A percentile compares a stretch with the other conserved stretches of the same genome.
Evolutionary conservation across 305 asterid genomes (phyloP).

Genomic region (Solanum chacoense): DNA sequence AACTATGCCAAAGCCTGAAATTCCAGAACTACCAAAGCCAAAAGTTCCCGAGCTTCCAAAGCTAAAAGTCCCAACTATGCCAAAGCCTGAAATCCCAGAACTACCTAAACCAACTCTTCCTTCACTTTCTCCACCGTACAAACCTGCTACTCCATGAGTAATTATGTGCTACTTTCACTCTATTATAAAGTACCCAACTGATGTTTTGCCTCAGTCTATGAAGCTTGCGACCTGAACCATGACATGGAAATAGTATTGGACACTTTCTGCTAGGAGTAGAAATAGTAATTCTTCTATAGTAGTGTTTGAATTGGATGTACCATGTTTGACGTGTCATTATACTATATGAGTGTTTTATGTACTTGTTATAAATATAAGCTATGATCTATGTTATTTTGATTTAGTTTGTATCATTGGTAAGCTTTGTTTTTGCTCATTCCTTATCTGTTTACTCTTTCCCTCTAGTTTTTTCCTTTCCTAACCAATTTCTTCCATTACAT

Average conservation of each 20-base stretch:
- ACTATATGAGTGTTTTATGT: not conserved
- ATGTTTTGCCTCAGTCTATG: not conserved
- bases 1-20: not conserved
- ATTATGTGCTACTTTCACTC: not conserved
- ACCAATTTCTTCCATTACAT: not conserved
- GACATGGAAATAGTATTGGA: not conserved
- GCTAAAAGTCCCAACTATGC: not conserved
- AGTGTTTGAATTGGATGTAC: not conserved
- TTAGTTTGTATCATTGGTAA: not conserved
- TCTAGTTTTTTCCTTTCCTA: not conserved
- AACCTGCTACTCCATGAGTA: not conserved
- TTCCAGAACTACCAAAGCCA: slow-evolving; percentile 2
- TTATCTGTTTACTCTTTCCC: not conserved
- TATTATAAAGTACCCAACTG: not conserved
- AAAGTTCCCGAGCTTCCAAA: not conserved
- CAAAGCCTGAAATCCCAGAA: not conserved
- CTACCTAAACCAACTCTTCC: slow-evolving; percentile 11
- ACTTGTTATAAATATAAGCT: not conserved
- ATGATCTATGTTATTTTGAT: not conserved
- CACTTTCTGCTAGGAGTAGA: not conserved
- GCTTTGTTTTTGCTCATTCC: not conserved
- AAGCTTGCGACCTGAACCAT: not conserved
- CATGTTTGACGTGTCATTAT: not conserved
- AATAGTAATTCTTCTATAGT: not conserved
- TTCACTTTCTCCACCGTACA: not conserved